A percentile compares a stretch with the other conserved stretches of the same genome.
Evolutionary conservation across 2,329 filamentous ascomycete genomes (phyloP).

Genomic region (Colletotrichum acutatum): DNA sequence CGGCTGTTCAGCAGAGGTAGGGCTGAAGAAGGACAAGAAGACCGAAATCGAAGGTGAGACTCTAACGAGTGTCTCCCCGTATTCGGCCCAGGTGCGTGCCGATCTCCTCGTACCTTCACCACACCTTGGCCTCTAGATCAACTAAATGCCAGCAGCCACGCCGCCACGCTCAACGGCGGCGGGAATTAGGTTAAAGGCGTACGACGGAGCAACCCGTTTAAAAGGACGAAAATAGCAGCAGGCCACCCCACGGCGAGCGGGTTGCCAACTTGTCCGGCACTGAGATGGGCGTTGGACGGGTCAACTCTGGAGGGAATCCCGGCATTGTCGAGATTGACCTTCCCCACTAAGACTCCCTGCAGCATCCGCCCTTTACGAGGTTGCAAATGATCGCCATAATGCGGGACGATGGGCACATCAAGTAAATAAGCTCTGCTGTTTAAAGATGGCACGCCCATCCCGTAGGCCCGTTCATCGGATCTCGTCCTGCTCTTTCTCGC

Average conservation of each 20-base stretch:
- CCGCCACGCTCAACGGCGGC: neutral
- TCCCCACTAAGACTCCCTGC: conserved; percentile 7
- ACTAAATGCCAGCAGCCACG: neutral
- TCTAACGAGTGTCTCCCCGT: neutral
- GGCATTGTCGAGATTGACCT: conserved; percentile 18
- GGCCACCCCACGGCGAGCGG: conserved; percentile 4
- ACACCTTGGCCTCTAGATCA: neutral
- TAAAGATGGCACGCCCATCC: neutral
- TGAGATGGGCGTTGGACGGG: neutral
- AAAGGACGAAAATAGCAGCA: conserved; percentile 16
- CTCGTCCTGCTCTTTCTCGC: neutral
- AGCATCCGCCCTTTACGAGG: conserved; percentile 12
- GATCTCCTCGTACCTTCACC: neutral
- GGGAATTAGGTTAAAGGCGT: neutral
- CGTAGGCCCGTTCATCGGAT: neutral
- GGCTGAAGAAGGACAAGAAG: neutral
- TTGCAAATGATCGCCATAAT: conserved; percentile 11
- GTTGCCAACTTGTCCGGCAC: conserved; percentile 1
- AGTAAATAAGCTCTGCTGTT: neutral
- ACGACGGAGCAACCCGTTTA: neutral
- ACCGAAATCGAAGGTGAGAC: neutral
- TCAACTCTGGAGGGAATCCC: neutral
- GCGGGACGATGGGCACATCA: neutral
- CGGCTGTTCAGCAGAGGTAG: neutral
- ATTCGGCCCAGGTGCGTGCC: neutral